Percentiles rank a stretch among this genome's conserved stretches.
Evolutionary conservation across 495 filamentous ascomycete species (phyloP).

Genomic region (Penicillium roqueforti): DNA sequence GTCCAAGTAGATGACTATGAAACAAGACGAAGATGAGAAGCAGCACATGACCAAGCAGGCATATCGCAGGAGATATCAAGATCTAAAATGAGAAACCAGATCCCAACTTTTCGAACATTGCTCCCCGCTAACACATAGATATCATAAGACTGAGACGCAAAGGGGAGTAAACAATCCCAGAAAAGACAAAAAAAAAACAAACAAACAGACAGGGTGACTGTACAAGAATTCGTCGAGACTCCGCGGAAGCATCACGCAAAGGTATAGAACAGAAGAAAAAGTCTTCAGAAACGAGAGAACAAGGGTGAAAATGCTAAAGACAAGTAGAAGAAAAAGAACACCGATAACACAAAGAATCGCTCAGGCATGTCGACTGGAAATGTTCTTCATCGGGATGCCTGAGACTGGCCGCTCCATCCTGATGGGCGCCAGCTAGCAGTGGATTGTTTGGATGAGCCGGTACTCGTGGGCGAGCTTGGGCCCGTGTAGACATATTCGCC

Average conservation of each 20-base stretch:
- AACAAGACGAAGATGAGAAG: background rate
- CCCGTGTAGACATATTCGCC: constrained; percentile 78
- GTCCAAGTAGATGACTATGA: background rate
- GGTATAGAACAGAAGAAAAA: background rate
- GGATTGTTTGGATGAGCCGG: constrained; percentile 42
- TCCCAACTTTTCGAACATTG: background rate
- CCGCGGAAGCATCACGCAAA: constrained; percentile 11
- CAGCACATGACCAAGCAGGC: background rate
- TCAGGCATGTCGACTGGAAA: background rate
- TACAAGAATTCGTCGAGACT: constrained; percentile 3
- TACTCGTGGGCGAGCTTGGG: constrained; percentile 36
- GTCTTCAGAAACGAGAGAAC: background rate
- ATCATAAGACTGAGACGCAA: background rate
- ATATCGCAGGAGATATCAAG: background rate
- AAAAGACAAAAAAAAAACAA: constrained; percentile 4
- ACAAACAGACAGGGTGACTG: background rate
- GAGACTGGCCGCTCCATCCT: constrained; percentile 25
- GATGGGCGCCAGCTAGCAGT: constrained; percentile 41
- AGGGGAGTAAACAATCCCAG: constrained; percentile 1
- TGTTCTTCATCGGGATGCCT: constrained; percentile 28
- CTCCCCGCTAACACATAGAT: background rate
- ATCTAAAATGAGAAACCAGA: background rate
- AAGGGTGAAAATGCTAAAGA: constrained; percentile 4
- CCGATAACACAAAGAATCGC: constrained; percentile 4
- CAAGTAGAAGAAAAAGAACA: constrained; percentile 6